These are phyloP conservation scores for Pythium biforme DNA, from an alignment of 352 stramenopile species.

Conservation along the genomic window DNA sequence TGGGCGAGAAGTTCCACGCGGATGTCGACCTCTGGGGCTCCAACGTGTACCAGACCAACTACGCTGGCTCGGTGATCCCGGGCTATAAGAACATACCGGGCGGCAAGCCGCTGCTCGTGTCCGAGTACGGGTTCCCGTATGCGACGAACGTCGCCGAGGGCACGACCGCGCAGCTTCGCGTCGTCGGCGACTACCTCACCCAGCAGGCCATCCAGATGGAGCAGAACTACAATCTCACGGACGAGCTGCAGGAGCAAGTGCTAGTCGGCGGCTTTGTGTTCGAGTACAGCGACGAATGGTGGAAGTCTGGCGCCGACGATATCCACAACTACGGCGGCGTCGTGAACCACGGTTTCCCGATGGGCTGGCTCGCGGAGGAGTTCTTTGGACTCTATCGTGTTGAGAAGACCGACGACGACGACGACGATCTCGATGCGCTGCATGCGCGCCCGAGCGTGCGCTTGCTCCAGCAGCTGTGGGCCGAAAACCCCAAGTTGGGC, in stretches of 20 bases:
- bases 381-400: slow-evolving; percentile 54
- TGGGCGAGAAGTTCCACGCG: slow-evolving; percentile 40
- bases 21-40: slow-evolving; percentile 74
- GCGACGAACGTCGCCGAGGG: slow-evolving; percentile 45
- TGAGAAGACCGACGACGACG: slow-evolving; percentile 5
- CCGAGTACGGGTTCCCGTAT: slow-evolving; percentile 67
- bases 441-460: slow-evolving; percentile 50
- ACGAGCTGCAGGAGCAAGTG: slow-evolving; percentile 48
- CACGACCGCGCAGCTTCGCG: slow-evolving; percentile 36
- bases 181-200: slow-evolving; percentile 41
- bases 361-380: slow-evolving; percentile 66
- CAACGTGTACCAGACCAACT: slow-evolving; percentile 74
- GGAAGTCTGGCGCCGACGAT: slow-evolving; percentile 52
- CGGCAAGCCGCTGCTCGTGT: slow-evolving; percentile 51
- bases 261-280: slow-evolving; percentile 71
- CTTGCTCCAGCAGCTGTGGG: slow-evolving; percentile 49
- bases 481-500: slow-evolving; percentile 25
- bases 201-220: slow-evolving; percentile 56
- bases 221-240: slow-evolving; percentile 47
- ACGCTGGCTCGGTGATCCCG: slow-evolving; percentile 50
- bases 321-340: slow-evolving; percentile 53
- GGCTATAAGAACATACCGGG: slow-evolving; percentile 43
- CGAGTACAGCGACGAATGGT: slow-evolving; percentile 80
- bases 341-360: slow-evolving; percentile 48
- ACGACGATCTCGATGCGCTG: slow-evolving; percentile 26